phyloP scores from a whole-genome alignment of 495 filamentous ascomycete species.

The Aspergillus mulundensis region DNA sequence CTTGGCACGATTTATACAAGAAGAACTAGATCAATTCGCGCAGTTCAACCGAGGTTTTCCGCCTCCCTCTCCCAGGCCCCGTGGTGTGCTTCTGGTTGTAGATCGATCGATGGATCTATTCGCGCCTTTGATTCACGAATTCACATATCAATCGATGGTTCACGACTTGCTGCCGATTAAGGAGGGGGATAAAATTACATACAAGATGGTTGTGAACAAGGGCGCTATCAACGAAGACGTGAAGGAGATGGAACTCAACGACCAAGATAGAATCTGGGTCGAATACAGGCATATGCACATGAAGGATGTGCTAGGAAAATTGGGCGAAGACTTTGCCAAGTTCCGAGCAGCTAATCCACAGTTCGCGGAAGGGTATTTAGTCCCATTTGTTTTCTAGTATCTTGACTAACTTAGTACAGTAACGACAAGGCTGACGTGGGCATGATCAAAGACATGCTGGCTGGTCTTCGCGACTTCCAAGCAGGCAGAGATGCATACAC shows the following conservation, averaged over 20 bases:
- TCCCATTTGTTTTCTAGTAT: background rate
- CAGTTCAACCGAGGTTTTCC: constrained; percentile 80
- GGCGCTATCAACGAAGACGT: constrained; percentile 60
- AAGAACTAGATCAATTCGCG: constrained; percentile 81
- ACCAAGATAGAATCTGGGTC: constrained; percentile 90
- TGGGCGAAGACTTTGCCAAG: constrained; percentile 86
- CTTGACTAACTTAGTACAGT: constrained; percentile 21
- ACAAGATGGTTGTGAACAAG: constrained; percentile 72
- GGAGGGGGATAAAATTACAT: constrained; percentile 83
- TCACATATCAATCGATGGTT: constrained; percentile 98
- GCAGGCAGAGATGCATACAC: constrained; percentile 94
- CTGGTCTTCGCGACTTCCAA: constrained; percentile 88
- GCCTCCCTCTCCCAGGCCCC: constrained; percentile 71
- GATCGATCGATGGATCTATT: constrained; percentile 90
- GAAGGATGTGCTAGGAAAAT: constrained; percentile 93
- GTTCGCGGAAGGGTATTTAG: constrained; percentile 65
- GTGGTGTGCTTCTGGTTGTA: constrained; percentile 78
- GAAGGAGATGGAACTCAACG: constrained; percentile 86
- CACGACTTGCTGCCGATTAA: constrained; percentile 85
- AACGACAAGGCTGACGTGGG: constrained; percentile 69
- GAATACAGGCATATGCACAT: constrained; percentile 92
- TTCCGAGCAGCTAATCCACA: constrained; percentile 93
- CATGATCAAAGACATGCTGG: constrained; percentile 95
- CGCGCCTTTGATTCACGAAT: constrained; percentile 87
- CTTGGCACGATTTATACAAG: constrained; percentile 87